phyloP scores from a whole-genome alignment of 352 stramenopile species.

The Pythium biforme region DNA sequence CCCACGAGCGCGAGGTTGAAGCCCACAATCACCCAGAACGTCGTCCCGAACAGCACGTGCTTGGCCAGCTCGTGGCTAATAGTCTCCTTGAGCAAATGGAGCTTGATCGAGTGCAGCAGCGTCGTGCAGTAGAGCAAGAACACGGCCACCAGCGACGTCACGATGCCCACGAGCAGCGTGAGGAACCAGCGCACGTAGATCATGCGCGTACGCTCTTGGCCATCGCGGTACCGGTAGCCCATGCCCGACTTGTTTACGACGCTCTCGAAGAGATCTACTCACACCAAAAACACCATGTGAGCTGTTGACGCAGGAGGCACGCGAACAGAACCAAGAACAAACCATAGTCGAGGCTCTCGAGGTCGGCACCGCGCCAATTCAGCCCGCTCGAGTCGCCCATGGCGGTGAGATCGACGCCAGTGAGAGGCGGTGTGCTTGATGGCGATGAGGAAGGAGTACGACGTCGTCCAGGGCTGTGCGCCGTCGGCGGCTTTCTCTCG shows the following conservation, averaged over 20 bases:
- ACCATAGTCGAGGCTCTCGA: constrained; percentile 88
- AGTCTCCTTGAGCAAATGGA: constrained; percentile 58
- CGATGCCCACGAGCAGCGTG: constrained; percentile 68
- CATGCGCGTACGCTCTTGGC: constrained; percentile 74
- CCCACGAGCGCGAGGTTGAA: constrained; percentile 75
- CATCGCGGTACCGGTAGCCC: constrained; percentile 78
- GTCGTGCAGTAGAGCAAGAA: constrained; percentile 83
- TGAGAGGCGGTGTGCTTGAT: too few species aligned
- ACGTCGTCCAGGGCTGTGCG: too few species aligned
- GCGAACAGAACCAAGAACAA: neutral
- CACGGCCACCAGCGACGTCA: constrained; percentile 72
- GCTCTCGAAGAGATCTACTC: constrained; percentile 79
- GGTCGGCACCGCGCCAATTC: constrained; percentile 62
- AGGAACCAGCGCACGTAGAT: constrained; percentile 83
- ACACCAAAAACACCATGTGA: neutral
- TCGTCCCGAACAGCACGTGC: constrained; percentile 67
- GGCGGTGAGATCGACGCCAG: neutral
- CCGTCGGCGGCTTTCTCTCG: too few species aligned
- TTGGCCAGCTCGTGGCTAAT: constrained; percentile 61
- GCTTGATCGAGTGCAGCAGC: constrained; percentile 65
- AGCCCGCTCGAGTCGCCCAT: constrained; percentile 27
- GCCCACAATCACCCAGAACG: constrained; percentile 63
- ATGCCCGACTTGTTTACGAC: constrained; percentile 87
- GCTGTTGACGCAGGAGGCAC: neutral
- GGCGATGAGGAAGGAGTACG: too few species aligned